Percentiles rank a stretch among this genome's conserved stretches.
Evolutionary conservation across 2,329 filamentous ascomycete species (phyloP).

Genomic region (Fusarium fujikuroi): DNA sequence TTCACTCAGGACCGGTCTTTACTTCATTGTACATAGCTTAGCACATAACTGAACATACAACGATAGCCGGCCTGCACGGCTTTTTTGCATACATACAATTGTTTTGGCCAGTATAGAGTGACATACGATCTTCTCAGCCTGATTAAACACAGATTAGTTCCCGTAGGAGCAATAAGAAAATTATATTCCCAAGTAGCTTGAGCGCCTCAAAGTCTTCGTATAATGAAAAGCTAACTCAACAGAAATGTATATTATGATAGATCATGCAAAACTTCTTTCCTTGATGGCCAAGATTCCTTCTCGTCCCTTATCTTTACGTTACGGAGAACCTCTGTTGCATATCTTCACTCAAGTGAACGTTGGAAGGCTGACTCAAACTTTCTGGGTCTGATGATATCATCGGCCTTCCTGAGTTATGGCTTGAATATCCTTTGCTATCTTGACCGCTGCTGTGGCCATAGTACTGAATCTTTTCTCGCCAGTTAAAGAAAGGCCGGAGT

Average conservation of each 20-base stretch:
- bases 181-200: no score
- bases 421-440: neutral
- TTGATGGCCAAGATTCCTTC: neutral
- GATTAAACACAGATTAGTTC: neutral
- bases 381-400: neutral
- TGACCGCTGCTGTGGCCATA: neutral
- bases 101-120: neutral
- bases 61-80: neutral
- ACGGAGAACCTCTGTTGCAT: neutral
- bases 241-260: neutral
- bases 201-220: neutral
- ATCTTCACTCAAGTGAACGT: neutral
- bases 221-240: neutral
- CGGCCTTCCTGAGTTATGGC: neutral
- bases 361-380: neutral
- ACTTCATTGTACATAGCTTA: slow-evolving; percentile 21
- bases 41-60: slow-evolving; percentile 4
- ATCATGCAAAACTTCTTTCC: neutral
- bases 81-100: neutral
- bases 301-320: neutral
- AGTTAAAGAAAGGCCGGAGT: slow-evolving; percentile 10
- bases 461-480: slow-evolving; percentile 1
- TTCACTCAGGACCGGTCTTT: slow-evolving; percentile 2
- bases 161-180: no score
- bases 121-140: neutral